These are phyloP conservation scores for Gnaphalium uliginosum DNA, from an alignment of 129 eudicot species.

Conservation along the genomic window DNA sequence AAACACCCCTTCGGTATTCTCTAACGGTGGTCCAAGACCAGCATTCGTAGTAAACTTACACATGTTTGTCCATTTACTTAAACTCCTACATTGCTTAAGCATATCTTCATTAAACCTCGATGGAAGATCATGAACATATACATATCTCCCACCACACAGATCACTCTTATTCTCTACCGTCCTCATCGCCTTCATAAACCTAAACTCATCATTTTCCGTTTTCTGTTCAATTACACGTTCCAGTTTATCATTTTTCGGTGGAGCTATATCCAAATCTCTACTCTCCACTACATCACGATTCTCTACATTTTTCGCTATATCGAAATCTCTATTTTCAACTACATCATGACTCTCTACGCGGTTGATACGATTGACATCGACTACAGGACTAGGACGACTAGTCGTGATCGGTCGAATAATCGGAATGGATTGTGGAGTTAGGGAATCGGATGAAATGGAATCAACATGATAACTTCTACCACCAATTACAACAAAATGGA, in stretches of 20 bases:
- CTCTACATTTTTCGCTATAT: neutral
- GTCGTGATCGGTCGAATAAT: conserved; percentile 21
- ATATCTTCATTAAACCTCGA: conserved; percentile 52
- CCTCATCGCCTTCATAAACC: conserved; percentile 70
- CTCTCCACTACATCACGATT: conserved; percentile 24
- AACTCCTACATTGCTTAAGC: conserved; percentile 44
- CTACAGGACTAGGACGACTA: conserved; percentile 18
- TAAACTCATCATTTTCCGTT: conserved; percentile 21
- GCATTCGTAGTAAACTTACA: conserved; percentile 37
- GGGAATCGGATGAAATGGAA: conserved; percentile 27
- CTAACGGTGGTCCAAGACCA: conserved; percentile 47
- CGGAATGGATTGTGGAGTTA: conserved; percentile 20
- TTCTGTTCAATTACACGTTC: conserved; percentile 1
- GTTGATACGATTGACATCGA: neutral
- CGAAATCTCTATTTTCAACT: neutral
- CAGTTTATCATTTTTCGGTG: conserved; percentile 3
- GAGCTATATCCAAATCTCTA: conserved; percentile 11
- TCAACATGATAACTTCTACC: conserved; percentile 39
- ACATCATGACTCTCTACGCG: conserved; percentile 4
- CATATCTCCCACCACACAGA: conserved; percentile 51
- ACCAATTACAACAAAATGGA: conserved; percentile 72
- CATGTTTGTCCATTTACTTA: conserved; percentile 45
- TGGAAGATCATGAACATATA: conserved; percentile 63
- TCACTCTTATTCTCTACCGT: conserved; percentile 81
- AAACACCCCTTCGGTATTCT: conserved; percentile 34